These are phyloP conservation scores for Phaseolus lunatus DNA, from an alignment of 306 rosid genomes.

Conservation along the genomic window DNA sequence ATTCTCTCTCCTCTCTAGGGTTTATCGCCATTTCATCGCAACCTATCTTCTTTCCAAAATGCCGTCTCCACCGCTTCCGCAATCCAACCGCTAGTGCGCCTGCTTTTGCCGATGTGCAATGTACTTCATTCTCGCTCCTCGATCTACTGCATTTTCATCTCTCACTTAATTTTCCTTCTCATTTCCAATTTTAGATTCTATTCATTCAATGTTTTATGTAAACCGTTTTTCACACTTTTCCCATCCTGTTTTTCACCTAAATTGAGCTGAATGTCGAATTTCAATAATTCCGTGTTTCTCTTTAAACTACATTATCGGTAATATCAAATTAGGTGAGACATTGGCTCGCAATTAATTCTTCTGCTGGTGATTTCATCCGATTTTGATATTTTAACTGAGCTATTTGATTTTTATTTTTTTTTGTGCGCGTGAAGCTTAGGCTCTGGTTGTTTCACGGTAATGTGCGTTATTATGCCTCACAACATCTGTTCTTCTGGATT, in stretches of 20 bases:
- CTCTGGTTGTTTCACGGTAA: conserved; percentile 21
- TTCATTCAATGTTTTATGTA: neutral
- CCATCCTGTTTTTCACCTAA: conserved; percentile 3
- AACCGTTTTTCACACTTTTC: neutral
- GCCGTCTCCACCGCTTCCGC: conserved; percentile 28
- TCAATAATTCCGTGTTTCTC: neutral
- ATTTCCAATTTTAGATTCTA: neutral
- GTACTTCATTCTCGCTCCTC: conserved; percentile 48
- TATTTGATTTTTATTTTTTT: neutral
- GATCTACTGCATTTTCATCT: conserved; percentile 67
- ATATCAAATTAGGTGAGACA: conserved; percentile 11
- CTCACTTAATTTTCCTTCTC: conserved; percentile 43
- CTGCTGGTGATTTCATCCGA: neutral
- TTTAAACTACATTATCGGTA: conserved; percentile 24
- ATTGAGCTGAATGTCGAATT: neutral
- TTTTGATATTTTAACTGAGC: conserved; percentile 2
- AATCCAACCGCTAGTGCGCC: conserved; percentile 42
- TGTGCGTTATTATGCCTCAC: conserved; percentile 22
- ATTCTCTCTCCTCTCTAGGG: conserved; percentile 39
- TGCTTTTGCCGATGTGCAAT: conserved; percentile 47
- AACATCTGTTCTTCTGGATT: conserved; percentile 34
- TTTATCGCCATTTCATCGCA: conserved; percentile 49
- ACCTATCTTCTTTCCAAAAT: conserved; percentile 41
- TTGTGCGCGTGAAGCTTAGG: neutral
- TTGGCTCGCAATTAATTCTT: neutral